These are phyloP conservation scores for Rhizopogon sp. DNA, from an alignment of 768 basidiomycete species.

Conservation along the genomic window DNA sequence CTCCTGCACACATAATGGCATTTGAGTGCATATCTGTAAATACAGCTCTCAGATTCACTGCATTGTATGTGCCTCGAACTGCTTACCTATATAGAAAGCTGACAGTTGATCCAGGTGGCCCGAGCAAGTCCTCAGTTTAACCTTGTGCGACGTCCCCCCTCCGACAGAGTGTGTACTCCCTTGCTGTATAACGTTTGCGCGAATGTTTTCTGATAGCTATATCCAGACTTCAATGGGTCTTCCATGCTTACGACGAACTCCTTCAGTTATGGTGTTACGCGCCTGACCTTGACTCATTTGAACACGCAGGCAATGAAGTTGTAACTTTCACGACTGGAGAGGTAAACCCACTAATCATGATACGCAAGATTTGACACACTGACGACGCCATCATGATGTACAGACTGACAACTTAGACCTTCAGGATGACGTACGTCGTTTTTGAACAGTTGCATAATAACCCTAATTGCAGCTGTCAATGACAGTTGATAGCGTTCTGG, in stretches of 20 bases:
- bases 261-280: slow-evolving; percentile 60
- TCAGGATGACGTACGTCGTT: slow-evolving; percentile 53
- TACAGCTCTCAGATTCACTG: slow-evolving; percentile 58
- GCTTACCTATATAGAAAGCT: not conserved
- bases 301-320: slow-evolving; percentile 59
- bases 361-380: not conserved
- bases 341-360: slow-evolving; percentile 33
- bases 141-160: slow-evolving; percentile 63
- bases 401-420: slow-evolving; percentile 42
- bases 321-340: slow-evolving; percentile 50
- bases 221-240: slow-evolving; percentile 51
- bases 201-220: slow-evolving; percentile 1
- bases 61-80: slow-evolving; percentile 42
- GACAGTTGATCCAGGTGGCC: slow-evolving; percentile 48
- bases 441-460: not conserved
- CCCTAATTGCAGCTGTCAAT: slow-evolving; percentile 5
- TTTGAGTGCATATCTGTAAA: slow-evolving; percentile 55
- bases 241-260: slow-evolving; percentile 60
- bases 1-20: slow-evolving; percentile 68
- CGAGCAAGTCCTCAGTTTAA: slow-evolving; percentile 62
- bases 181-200: not conserved
- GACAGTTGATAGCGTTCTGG: slow-evolving; percentile 66
- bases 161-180: slow-evolving; percentile 53
- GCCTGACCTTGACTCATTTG: slow-evolving; percentile 60
- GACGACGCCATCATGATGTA: not conserved